phyloP scores from a whole-genome alignment of 257 asterid species.

The Rubia yunnanensis region DNA sequence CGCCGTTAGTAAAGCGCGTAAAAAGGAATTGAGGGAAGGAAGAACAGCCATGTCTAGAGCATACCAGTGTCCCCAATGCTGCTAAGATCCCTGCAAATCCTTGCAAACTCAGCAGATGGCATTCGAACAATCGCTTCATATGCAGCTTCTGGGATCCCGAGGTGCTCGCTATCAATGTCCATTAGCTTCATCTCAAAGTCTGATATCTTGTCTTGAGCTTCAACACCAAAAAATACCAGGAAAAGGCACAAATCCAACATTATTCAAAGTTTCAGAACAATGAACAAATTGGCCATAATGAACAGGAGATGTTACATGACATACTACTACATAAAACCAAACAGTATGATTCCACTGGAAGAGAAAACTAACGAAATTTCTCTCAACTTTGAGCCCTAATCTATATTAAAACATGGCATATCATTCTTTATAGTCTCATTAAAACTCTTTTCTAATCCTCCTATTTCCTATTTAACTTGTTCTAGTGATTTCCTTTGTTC shows the following conservation, averaged over 20 bases:
- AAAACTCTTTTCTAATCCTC: not conserved
- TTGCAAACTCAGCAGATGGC: slow-evolving; percentile 36
- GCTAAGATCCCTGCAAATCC: slow-evolving; percentile 35
- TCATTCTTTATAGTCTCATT: not conserved
- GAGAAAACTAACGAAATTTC: too few relatives aligned
- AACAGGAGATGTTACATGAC: not conserved
- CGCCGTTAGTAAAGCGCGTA: not conserved
- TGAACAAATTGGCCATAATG: not conserved
- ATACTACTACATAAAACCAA: not conserved
- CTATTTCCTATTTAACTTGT: too few relatives aligned
- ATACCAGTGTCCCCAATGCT: slow-evolving; percentile 33
- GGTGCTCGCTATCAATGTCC: slow-evolving; percentile 39
- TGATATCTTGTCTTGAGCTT: slow-evolving; percentile 36
- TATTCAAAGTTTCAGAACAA: not conserved
- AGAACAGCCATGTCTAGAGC: too few relatives aligned
- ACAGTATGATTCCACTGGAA: too few relatives aligned
- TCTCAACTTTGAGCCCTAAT: not conserved
- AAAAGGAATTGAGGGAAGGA: too few relatives aligned
- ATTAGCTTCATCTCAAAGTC: slow-evolving; percentile 38
- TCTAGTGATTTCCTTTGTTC: too few relatives aligned
- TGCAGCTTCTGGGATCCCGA: slow-evolving; percentile 37
- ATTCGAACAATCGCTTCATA: slow-evolving; percentile 30
- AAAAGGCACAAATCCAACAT: not conserved
- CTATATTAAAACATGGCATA: too few relatives aligned
- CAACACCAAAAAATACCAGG: not conserved